phyloP scores from a whole-genome alignment of 768 basidiomycete species.

The Candolleomyces aberdarensis region DNA sequence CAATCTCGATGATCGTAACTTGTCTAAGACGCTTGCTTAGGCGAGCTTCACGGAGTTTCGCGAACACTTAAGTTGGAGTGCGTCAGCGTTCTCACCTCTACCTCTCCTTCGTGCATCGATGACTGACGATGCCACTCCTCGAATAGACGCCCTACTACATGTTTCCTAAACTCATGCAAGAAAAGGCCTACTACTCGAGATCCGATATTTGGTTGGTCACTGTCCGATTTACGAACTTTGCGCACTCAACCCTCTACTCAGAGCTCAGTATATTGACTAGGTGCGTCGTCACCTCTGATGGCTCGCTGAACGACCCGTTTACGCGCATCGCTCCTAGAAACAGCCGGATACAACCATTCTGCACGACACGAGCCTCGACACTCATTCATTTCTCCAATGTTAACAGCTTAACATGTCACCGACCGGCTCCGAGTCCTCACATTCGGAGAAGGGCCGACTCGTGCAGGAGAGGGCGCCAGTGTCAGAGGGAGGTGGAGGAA shows the following conservation, averaged over 20 bases:
- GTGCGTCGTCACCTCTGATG: slow-evolving; percentile 34
- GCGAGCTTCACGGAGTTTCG: slow-evolving; percentile 88
- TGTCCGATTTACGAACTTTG: slow-evolving; percentile 97
- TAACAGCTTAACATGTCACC: too few relatives aligned
- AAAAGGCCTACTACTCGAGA: slow-evolving; percentile 96
- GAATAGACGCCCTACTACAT: slow-evolving; percentile 96
- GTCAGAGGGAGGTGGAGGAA: too few relatives aligned
- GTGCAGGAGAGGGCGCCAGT: too few relatives aligned
- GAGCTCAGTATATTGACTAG: slow-evolving; percentile 83
- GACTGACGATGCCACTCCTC: background rate
- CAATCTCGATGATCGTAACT: slow-evolving; percentile 95
- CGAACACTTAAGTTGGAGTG: slow-evolving; percentile 96
- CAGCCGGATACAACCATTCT: slow-evolving; percentile 65
- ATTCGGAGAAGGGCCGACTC: too few relatives aligned
- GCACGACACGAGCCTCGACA: too few relatives aligned
- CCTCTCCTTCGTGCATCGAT: background rate
- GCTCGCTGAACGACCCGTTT: background rate
- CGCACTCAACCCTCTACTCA: slow-evolving; percentile 84
- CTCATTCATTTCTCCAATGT: too few relatives aligned
- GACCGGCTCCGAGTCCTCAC: too few relatives aligned
- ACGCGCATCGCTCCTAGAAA: slow-evolving; percentile 41
- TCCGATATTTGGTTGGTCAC: slow-evolving; percentile 97
- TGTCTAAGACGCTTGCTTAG: slow-evolving; percentile 87
- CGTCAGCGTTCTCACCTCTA: slow-evolving; percentile 25
- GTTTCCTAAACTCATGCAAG: slow-evolving; percentile 98